These are phyloP conservation scores for Nicotiana knightiana DNA, from an alignment of 257 asterid species.

Conservation along the genomic window DNA sequence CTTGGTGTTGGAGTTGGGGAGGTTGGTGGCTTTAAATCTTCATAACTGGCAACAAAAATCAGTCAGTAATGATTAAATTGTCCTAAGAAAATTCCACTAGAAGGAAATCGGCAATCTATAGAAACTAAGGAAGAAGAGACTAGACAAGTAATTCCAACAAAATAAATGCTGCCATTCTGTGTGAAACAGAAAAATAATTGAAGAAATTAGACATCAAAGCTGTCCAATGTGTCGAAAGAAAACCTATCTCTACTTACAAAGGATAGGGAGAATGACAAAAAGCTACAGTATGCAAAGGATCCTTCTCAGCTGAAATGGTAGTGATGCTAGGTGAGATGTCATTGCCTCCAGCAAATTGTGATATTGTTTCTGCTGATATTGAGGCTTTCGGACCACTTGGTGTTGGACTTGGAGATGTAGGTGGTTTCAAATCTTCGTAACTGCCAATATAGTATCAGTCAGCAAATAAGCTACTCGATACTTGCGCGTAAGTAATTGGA, in stretches of 20 bases:
- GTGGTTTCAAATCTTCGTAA: conserved; percentile 68
- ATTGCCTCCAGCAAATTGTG: conserved; percentile 26
- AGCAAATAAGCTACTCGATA: neutral
- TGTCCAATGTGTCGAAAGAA: neutral
- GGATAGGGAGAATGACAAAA: conserved; percentile 26
- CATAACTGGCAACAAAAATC: conserved; percentile 38
- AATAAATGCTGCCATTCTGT: neutral
- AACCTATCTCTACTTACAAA: conserved; percentile 29
- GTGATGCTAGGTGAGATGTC: conserved; percentile 21
- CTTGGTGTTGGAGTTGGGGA: conserved; percentile 61
- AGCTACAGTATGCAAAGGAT: conserved; percentile 9
- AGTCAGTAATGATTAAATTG: conserved; percentile 4
- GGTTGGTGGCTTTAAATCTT: conserved; percentile 64
- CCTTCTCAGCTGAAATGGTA: conserved; percentile 6
- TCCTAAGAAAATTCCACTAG: neutral
- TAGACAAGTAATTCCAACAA: neutral
- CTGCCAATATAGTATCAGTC: conserved; percentile 25
- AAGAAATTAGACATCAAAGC: neutral
- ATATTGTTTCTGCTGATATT: conserved; percentile 17
- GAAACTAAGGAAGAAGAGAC: neutral
- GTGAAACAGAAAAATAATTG: neutral
- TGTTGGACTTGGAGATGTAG: conserved; percentile 59
- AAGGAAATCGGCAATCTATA: neutral
- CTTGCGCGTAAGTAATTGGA: neutral
- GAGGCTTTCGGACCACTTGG: conserved; percentile 39